Evolutionary conservation across 768 basidiomycete species (phyloP), one percentile per base, ranked within the genome.

Genomic region (Termitomyces sp.): DNA sequence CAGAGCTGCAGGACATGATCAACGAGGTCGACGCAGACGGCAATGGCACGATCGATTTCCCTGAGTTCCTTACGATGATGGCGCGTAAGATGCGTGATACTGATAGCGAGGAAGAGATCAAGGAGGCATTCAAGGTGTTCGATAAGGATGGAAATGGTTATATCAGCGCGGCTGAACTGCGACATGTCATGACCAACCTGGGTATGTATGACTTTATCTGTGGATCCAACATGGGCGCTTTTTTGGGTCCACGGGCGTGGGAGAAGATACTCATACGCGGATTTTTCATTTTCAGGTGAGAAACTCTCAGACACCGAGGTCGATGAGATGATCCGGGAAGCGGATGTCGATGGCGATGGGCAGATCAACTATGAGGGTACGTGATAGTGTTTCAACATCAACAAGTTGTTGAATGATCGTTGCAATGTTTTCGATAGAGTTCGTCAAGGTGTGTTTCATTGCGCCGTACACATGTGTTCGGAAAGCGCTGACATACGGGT

Each of bases 311-410:
- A 95, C 63, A 79, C 69, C 8, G 94, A 96, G 74, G 93, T 95
- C 63, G 90, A 93, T 61, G 94, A 95, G 79, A 95, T 97, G 94
- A 97, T 97, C 71, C 87, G 93, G 56, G 95, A 97, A 76, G 95
- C 94, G 58, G 94, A 97, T 70, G 82, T 93, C 53, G 93, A 97
- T 69, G 94, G 95, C 54, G 92, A 94, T 71, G 93, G 93, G n/a
- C 91, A 93, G 75, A 91, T 92, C 75, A 89, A 91, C 74, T 93
- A 91, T 70, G 86, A 90, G 2, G 89, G 89, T 88, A 60, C 58
- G 82, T 64, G 8, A 23, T 20, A 35, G 41, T 47, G 20, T 55
- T 23, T 40, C 41, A 49, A 43, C 4, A 28, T 40, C 10, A 13
- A 26, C n/a, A 32, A 14, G 33, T 32, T 26, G 12, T 46, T 44